Percentiles rank a stretch among this genome's conserved stretches.
Conservation (phyloP, 306 rosid genomes). For the Cucurbita maxima region DNA sequence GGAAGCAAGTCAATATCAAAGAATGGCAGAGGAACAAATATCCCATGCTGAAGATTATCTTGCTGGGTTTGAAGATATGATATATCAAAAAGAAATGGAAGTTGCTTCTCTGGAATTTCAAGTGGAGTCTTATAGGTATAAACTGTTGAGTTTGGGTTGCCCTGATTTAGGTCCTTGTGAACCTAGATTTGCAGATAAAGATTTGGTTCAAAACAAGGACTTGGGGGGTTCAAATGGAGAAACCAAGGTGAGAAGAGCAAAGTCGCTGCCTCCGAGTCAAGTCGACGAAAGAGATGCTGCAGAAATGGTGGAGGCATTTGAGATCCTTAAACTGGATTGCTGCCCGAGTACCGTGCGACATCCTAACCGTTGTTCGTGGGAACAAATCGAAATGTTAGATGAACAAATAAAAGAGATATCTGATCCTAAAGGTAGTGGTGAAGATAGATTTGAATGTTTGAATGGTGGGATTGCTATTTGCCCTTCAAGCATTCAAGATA, state of each 20-base stretch:
- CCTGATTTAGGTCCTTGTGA: constrained; percentile 19
- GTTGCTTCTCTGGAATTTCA: constrained; percentile 68
- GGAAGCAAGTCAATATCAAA: constrained; percentile 87
- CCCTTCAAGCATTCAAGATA: constrained; percentile 13
- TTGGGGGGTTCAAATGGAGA: constrained; percentile 17
- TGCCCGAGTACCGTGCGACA: constrained; percentile 12
- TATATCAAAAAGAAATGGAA: constrained; percentile 77
- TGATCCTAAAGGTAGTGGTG: constrained; percentile 26
- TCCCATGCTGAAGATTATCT: constrained; percentile 67
- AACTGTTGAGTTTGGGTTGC: constrained; percentile 42
- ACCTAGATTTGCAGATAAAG: constrained; percentile 15
- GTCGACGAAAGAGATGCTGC: constrained; percentile 21
- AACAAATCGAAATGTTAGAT: constrained; percentile 42
- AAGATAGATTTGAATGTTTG: constrained; percentile 12
- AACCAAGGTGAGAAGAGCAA: constrained; percentile 32
- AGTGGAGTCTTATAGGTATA: constrained; percentile 52
- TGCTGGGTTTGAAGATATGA: constrained; percentile 50
- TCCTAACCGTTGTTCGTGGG: constrained; percentile 12
- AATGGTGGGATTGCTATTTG: constrained; percentile 31
- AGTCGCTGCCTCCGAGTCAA: constrained; percentile 51
- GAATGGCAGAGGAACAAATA: constrained; percentile 86
- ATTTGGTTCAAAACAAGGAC: constrained; percentile 24
- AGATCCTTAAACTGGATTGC: constrained; percentile 20
- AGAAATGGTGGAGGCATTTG: constrained; percentile 34
- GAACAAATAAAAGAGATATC: constrained; percentile 64